Percentiles rank a stretch among this genome's conserved stretches.
Evolutionary conservation across 2,329 filamentous ascomycete species (phyloP).

Genomic region (Trichoderma breve): DNA sequence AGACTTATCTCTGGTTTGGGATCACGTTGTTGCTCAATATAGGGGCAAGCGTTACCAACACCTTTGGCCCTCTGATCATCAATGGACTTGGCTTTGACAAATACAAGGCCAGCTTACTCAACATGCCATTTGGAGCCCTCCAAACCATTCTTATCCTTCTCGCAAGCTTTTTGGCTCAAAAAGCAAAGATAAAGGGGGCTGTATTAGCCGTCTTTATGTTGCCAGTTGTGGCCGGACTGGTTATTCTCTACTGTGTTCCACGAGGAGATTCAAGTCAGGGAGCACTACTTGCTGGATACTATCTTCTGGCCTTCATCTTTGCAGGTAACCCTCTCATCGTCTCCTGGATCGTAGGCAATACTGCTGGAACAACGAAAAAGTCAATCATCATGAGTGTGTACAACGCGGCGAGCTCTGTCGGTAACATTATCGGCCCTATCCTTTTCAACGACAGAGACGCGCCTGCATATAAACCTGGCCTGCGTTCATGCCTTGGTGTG

Average conservation of each 20-base stretch:
- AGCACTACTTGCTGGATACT: conserved; percentile 59
- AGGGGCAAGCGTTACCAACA: conserved; percentile 61
- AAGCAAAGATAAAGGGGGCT: conserved; percentile 54
- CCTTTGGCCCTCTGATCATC: conserved; percentile 64
- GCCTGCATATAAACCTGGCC: conserved; percentile 56
- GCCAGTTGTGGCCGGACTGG: conserved; percentile 58
- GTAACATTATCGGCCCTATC: conserved; percentile 66
- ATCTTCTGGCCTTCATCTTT: conserved; percentile 64
- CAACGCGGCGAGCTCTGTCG: conserved; percentile 59
- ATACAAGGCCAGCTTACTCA: conserved; percentile 57
- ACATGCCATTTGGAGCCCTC: conserved; percentile 64
- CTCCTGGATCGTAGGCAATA: conserved; percentile 68
- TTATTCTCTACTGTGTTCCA: conserved; percentile 56
- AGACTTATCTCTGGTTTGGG: conserved; percentile 58
- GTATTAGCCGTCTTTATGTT: conserved; percentile 54
- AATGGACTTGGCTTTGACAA: conserved; percentile 59
- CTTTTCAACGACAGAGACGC: conserved; percentile 59
- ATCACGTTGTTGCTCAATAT: conserved; percentile 63
- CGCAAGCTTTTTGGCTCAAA: conserved; percentile 57
- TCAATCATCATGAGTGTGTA: conserved; percentile 62
- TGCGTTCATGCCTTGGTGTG: conserved; percentile 54
- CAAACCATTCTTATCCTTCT: conserved; percentile 60
- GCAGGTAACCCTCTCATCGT: conserved; percentile 65
- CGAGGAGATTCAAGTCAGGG: conserved; percentile 36
- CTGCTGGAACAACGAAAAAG: conserved; percentile 66